phyloP scores from a whole-genome alignment of 331 rosid species.

The Quercus lobata region DNA sequence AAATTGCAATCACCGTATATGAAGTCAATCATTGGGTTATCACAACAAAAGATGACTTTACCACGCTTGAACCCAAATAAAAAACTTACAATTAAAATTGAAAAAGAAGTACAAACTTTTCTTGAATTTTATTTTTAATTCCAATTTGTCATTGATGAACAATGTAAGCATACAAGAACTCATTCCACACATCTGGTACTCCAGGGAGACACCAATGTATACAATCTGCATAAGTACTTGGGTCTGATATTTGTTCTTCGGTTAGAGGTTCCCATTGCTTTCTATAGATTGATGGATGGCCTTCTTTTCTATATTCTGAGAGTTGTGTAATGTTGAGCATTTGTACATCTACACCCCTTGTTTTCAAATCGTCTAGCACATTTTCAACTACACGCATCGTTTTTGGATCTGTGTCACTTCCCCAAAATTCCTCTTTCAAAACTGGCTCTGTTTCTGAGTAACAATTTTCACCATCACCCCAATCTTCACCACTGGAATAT shows the following conservation, averaged over 20 bases:
- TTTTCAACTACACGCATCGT: conserved; percentile 67
- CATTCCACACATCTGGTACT: conserved; percentile 89
- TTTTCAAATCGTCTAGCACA: conserved; percentile 41
- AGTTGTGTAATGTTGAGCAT: conserved; percentile 74
- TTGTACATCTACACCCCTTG: conserved; percentile 56
- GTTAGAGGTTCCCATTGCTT: conserved; percentile 77
- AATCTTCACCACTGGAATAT: conserved; percentile 61
- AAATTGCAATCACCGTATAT: too few relatives aligned
- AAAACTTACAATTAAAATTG: too few relatives aligned
- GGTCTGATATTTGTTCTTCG: conserved; percentile 41
- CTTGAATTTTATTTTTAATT: neutral
- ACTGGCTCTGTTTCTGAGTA: conserved; percentile 51
- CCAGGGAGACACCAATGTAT: conserved; percentile 94
- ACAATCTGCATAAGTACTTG: conserved; percentile 74
- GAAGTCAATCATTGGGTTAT: too few relatives aligned
- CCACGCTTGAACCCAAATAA: neutral
- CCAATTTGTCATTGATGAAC: conserved; percentile 30
- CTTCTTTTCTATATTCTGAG: conserved; percentile 82
- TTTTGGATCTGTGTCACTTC: conserved; percentile 52
- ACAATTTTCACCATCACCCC: conserved; percentile 75
- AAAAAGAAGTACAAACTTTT: neutral
- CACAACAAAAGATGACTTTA: too few relatives aligned
- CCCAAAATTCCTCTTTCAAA: conserved; percentile 50
- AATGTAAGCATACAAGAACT: conserved; percentile 64
- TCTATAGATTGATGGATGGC: conserved; percentile 70